Conservation (phyloP, 805 yeast genomes). For the Myxozyma kluyveri region DNA sequence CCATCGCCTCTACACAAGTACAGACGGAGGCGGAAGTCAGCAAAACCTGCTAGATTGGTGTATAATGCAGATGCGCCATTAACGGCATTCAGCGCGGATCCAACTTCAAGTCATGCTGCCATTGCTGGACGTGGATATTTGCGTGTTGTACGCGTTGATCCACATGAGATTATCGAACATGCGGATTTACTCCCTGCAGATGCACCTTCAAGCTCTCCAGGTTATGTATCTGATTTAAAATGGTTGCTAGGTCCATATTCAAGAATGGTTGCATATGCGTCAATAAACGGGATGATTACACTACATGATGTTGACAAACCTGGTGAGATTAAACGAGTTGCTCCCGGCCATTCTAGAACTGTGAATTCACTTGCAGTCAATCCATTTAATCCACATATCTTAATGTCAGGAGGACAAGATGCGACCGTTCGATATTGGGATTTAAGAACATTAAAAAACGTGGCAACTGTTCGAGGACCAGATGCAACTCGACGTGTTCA, state of each 20-base stretch:
- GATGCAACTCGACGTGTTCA: conserved; percentile 66
- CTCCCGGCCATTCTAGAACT: conserved; percentile 46
- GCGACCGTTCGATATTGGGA: conserved; percentile 86
- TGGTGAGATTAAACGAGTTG: conserved; percentile 1
- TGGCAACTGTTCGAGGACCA: conserved; percentile 58
- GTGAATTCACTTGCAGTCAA: conserved; percentile 64
- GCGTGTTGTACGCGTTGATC: conserved; percentile 17
- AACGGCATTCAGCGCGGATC: conserved; percentile 18
- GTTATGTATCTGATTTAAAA: conserved; percentile 36
- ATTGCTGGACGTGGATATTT: conserved; percentile 26
- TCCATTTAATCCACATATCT: conserved; percentile 54
- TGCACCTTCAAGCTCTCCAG: conserved; percentile 32
- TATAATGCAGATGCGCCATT: conserved; percentile 13
- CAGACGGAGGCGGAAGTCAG: too few relatives aligned
- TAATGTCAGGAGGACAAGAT: conserved; percentile 73
- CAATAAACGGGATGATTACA: conserved; percentile 36
- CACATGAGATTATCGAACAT: conserved; percentile 5
- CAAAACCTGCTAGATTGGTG: background rate
- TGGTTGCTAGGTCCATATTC: conserved; percentile 36
- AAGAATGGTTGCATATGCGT: conserved; percentile 27
- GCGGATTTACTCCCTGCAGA: conserved; percentile 4
- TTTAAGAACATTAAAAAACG: conserved; percentile 56
- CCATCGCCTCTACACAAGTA: too few relatives aligned
- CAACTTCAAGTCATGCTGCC: conserved; percentile 15
- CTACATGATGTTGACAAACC: conserved; percentile 35